Percentiles rank a stretch among this genome's conserved stretches.
Conservation (phyloP, 495 filamentous ascomycete species). For the Lasiosphaeria miniovina region DNA sequence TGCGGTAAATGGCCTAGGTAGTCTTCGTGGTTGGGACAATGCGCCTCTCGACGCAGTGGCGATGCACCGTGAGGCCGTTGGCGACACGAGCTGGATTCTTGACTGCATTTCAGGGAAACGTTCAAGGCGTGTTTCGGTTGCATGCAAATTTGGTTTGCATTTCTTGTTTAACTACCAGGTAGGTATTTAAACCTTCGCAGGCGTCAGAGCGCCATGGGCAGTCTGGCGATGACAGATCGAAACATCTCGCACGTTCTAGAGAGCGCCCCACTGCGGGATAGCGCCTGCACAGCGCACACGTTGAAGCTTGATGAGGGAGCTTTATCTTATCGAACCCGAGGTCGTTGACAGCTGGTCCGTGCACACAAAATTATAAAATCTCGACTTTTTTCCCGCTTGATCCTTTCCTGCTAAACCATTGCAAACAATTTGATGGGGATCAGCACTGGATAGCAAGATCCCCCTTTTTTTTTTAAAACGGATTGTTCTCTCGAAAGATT, state of each 20-base stretch:
- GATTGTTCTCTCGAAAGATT: too few species aligned
- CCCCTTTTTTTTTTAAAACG: too few species aligned
- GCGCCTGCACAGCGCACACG: too few species aligned
- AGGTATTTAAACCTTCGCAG: neutral
- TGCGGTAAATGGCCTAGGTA: conserved; percentile 22
- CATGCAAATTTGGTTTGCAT: neutral
- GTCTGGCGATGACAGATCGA: conserved; percentile 13
- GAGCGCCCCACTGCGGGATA: neutral
- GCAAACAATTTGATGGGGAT: too few species aligned
- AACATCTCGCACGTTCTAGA: conserved; percentile 30
- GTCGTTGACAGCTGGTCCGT: neutral
- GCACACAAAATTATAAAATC: neutral
- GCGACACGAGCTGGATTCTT: conserved; percentile 33
- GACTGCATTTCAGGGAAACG: conserved; percentile 33
- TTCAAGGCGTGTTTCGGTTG: neutral
- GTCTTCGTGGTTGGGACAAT: conserved; percentile 24
- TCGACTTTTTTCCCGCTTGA: neutral
- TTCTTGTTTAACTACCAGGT: conserved; percentile 1
- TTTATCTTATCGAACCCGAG: conserved; percentile 3
- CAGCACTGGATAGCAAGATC: too few species aligned
- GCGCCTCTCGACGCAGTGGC: conserved; percentile 31
- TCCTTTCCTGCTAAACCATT: neutral
- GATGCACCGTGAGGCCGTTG: conserved; percentile 36
- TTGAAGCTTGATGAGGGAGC: neutral
- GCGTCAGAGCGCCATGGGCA: neutral